Conservation (phyloP, 805 yeast species). For the Candida patagonica region DNA sequence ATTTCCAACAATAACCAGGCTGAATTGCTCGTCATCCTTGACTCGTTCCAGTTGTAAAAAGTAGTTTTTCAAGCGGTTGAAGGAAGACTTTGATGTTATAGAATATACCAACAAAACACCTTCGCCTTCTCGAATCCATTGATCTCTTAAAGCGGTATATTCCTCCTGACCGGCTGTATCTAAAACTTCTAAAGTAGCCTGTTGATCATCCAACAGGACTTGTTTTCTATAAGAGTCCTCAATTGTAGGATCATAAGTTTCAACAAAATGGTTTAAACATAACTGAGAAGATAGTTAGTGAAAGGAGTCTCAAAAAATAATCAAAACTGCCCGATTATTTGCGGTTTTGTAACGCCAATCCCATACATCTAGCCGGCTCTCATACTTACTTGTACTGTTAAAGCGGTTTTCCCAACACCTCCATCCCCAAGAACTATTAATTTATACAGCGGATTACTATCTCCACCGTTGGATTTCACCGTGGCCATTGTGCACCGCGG, state of each 20-base stretch:
- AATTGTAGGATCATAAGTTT: conserved; percentile 96
- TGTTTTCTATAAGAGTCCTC: conserved; percentile 65
- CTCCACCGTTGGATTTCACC: too few relatives aligned
- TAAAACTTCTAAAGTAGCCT: conserved; percentile 68
- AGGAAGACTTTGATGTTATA: conserved; percentile 74
- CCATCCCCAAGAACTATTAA: conserved; percentile 98
- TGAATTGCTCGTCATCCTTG: conserved; percentile 44
- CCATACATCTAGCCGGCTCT: not conserved
- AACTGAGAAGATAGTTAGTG: conserved; percentile 12
- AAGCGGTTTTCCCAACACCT: conserved; percentile 96
- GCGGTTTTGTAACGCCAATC: too few relatives aligned
- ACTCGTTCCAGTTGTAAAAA: conserved; percentile 72
- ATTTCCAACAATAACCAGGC: conserved; percentile 84
- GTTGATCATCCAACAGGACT: conserved; percentile 71
- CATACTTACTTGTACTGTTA: conserved; percentile 62
- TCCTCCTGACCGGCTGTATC: conserved; percentile 94
- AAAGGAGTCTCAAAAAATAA: too few relatives aligned
- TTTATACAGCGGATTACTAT: conserved; percentile 47
- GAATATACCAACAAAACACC: conserved; percentile 86
- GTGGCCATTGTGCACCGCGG: too few relatives aligned
- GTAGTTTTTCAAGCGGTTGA: conserved; percentile 75
- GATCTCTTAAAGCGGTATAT: conserved; percentile 64
- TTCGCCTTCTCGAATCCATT: conserved; percentile 90
- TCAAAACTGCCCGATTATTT: too few relatives aligned
- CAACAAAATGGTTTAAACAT: conserved; percentile 82